Evolutionary conservation across 23 red algal species (phyloP).

Genomic region (Chondrus crispus): DNA sequence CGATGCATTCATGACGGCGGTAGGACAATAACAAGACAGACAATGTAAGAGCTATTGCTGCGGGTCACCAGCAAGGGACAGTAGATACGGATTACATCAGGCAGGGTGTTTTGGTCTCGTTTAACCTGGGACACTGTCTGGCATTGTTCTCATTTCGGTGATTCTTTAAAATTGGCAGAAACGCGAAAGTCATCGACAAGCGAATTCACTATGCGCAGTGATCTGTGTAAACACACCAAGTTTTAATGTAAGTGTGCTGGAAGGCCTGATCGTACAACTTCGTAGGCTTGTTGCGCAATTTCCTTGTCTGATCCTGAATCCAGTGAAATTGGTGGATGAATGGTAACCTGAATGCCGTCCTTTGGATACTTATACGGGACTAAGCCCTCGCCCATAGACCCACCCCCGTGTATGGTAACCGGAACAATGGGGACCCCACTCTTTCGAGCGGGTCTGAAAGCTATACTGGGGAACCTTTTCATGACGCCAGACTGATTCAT

Average conservation of each 20-base stretch:
- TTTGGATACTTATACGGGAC: background rate
- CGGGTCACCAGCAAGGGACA: no score
- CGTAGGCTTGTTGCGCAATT: background rate
- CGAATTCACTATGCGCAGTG: background rate
- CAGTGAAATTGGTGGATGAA: background rate
- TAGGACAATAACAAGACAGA: no score
- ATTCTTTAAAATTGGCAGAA: no score
- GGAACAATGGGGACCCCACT: conserved; percentile 20
- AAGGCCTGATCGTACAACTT: background rate
- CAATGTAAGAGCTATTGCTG: no score
- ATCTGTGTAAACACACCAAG: background rate
- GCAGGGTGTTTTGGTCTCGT: no score
- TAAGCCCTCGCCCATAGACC: background rate
- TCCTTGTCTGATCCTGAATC: background rate
- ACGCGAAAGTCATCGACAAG: no score
- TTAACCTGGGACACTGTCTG: no score
- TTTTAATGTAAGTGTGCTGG: background rate
- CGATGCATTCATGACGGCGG: no score
- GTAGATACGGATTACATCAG: no score
- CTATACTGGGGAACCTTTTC: background rate
- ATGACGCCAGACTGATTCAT: background rate
- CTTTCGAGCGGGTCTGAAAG: conserved; percentile 33
- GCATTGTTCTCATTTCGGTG: no score
- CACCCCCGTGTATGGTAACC: conserved; percentile 30
- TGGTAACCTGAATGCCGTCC: background rate